phyloP scores from a whole-genome alignment of 1,284 basidiomycete genomes.

The Sanghuangporus weigelae region DNA sequence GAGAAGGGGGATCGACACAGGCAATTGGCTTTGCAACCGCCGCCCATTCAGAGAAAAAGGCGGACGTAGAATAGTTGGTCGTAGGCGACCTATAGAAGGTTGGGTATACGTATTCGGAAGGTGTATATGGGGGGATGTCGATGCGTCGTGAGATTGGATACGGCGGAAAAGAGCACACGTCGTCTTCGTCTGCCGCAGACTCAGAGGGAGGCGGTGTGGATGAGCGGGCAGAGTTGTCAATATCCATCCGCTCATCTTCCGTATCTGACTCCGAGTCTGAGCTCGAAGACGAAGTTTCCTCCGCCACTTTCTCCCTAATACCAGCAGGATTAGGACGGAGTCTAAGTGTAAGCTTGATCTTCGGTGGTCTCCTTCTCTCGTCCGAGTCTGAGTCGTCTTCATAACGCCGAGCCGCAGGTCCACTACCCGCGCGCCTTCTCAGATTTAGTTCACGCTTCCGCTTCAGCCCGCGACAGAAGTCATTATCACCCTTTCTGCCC shows the following conservation, averaged over 20 bases:
- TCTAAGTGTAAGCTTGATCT: slow-evolving; percentile 62
- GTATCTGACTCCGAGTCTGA: slow-evolving; percentile 24
- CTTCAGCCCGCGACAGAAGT: slow-evolving; percentile 56
- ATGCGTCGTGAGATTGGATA: slow-evolving; percentile 38
- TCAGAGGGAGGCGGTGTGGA: background rate
- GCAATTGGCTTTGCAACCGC: slow-evolving; percentile 3
- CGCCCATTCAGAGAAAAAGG: slow-evolving; percentile 3
- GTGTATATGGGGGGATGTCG: slow-evolving; percentile 49
- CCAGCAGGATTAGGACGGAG: slow-evolving; percentile 44
- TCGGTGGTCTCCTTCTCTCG: slow-evolving; percentile 42
- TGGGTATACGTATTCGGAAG: slow-evolving; percentile 24
- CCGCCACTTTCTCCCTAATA: slow-evolving; percentile 24
- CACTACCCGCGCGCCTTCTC: slow-evolving; percentile 1
- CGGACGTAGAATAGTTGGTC: background rate
- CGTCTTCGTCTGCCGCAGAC: background rate
- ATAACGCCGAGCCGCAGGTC: slow-evolving; percentile 35
- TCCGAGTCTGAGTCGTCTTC: slow-evolving; percentile 40
- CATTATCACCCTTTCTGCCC: slow-evolving; percentile 25
- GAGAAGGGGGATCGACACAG: slow-evolving; percentile 4
- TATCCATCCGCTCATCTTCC: slow-evolving; percentile 22
- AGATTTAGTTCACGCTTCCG: slow-evolving; percentile 49
- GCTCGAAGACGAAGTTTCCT: slow-evolving; percentile 15
- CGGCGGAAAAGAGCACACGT: slow-evolving; percentile 30
- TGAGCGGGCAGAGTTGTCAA: slow-evolving; percentile 13
- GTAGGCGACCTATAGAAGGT: slow-evolving; percentile 4